phyloP scores from a whole-genome alignment of 2,329 filamentous ascomycete genomes.

The Aureobasidium leucospermi region DNA sequence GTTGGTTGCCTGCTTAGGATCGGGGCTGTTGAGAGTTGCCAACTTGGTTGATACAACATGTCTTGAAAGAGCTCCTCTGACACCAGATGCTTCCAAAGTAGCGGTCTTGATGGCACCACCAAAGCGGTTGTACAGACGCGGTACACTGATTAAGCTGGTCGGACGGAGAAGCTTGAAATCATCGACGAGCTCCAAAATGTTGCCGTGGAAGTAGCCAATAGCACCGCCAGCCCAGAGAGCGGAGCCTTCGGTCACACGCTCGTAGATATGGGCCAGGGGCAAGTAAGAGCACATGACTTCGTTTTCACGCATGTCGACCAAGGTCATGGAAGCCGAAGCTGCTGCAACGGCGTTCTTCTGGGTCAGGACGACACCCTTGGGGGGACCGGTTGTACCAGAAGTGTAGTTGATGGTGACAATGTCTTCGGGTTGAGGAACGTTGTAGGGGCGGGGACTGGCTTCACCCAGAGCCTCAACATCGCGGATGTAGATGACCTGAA shows the following conservation, averaged over 20 bases:
- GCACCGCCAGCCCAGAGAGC: conserved; percentile 63
- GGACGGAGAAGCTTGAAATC: conserved; percentile 84
- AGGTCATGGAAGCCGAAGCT: conserved; percentile 53
- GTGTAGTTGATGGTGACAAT: conserved; percentile 88
- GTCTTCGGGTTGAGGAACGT: conserved; percentile 66
- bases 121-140: conserved; percentile 86
- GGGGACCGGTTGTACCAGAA: conserved; percentile 73
- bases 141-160: conserved; percentile 78
- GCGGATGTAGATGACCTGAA: conserved; percentile 70
- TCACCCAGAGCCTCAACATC: conserved; percentile 78
- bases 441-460: conserved; percentile 60
- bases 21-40: conserved; percentile 64
- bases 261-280: conserved; percentile 89
- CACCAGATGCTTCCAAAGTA: conserved; percentile 69
- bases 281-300: conserved; percentile 79
- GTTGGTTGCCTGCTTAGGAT: conserved; percentile 66
- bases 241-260: conserved; percentile 72
- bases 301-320: conserved; percentile 44
- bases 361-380: conserved; percentile 76
- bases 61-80: conserved; percentile 74
- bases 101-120: conserved; percentile 71
- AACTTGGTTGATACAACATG: conserved; percentile 75
- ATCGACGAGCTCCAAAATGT: conserved; percentile 77
- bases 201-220: conserved; percentile 91
- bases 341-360: conserved; percentile 75